Evolutionary conservation across 2,329 filamentous ascomycete species (phyloP).

Genomic region (Colletotrichum tanaceti): DNA sequence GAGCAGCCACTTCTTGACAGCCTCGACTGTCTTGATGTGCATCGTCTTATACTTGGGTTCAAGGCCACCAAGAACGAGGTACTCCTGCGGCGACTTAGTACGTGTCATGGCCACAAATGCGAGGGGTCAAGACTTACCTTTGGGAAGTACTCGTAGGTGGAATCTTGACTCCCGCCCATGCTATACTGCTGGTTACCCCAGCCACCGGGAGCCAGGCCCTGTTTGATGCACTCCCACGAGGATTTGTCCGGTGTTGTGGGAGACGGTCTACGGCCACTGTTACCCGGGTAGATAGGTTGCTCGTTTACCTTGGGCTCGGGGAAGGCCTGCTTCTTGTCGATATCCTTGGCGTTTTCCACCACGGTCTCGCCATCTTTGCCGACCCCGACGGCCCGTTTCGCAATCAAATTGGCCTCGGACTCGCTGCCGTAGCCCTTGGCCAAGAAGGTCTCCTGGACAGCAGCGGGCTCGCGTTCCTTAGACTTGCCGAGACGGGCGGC

Average conservation of each 20-base stretch:
- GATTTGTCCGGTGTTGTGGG: slow-evolving; percentile 31
- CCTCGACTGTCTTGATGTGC: slow-evolving; percentile 75
- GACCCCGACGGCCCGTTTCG: slow-evolving; percentile 18
- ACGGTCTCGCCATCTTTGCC: slow-evolving; percentile 50
- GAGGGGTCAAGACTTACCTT: slow-evolving; percentile 51
- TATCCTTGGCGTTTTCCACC: slow-evolving; percentile 15
- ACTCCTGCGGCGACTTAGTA: slow-evolving; percentile 62
- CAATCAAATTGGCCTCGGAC: slow-evolving; percentile 8
- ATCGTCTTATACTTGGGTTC: slow-evolving; percentile 78
- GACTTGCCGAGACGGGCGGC: slow-evolving; percentile 42
- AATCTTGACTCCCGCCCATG: slow-evolving; percentile 75
- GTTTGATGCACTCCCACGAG: slow-evolving; percentile 60
- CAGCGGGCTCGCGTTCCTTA: slow-evolving; percentile 42
- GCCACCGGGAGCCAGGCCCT: slow-evolving; percentile 65
- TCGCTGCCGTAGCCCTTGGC: slow-evolving; percentile 17
- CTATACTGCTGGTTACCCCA: slow-evolving; percentile 62
- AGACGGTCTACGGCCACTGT: slow-evolving; percentile 29
- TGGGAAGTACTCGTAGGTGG: slow-evolving; percentile 78
- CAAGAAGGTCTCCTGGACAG: slow-evolving; percentile 13
- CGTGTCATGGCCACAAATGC: background rate
- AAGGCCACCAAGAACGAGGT: slow-evolving; percentile 80
- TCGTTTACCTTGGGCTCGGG: slow-evolving; percentile 25
- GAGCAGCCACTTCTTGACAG: slow-evolving; percentile 78
- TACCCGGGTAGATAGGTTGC: slow-evolving; percentile 20
- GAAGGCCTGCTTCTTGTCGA: slow-evolving; percentile 22